A percentile compares a stretch with the other conserved stretches of the same genome.
phyloP scores from a whole-genome alignment of 345 rosid genomes.

The Eucalyptus guilfoylei region DNA sequence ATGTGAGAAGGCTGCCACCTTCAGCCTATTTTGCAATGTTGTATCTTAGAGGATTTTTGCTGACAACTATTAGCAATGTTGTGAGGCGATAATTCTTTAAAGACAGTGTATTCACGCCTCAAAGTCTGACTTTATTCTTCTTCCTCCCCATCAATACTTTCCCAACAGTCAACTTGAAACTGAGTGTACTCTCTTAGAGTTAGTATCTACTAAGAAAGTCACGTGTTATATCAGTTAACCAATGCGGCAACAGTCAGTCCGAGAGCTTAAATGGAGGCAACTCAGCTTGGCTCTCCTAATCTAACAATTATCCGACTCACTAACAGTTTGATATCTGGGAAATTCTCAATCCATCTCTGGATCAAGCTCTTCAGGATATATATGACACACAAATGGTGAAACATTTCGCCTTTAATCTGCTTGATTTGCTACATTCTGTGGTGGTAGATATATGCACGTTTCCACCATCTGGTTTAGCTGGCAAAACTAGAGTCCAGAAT shows the following conservation, averaged over 20 bases:
- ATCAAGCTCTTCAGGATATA: neutral
- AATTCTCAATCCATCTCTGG: neutral
- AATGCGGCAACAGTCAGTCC: neutral
- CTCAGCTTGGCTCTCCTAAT: neutral
- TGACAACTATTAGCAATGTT: neutral
- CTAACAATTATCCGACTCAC: neutral
- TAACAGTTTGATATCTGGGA: neutral
- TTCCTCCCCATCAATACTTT: neutral
- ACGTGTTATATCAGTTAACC: neutral
- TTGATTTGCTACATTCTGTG: neutral
- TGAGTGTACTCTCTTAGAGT: neutral
- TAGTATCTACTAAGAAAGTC: neutral
- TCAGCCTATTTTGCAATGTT: neutral
- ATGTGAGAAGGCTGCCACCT: neutral
- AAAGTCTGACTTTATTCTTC: neutral
- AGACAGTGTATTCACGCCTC: rapidly evolving
- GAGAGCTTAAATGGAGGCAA: neutral
- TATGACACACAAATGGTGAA: neutral
- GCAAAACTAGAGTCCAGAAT: neutral
- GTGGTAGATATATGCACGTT: neutral
- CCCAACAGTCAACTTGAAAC: neutral
- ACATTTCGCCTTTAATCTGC: neutral
- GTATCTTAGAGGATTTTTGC: rapidly evolving
- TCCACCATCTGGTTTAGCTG: neutral
- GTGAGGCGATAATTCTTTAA: neutral